Evolutionary conservation across 1,284 basidiomycete species (phyloP).

Genomic region (Ceratobasidium sp.): DNA sequence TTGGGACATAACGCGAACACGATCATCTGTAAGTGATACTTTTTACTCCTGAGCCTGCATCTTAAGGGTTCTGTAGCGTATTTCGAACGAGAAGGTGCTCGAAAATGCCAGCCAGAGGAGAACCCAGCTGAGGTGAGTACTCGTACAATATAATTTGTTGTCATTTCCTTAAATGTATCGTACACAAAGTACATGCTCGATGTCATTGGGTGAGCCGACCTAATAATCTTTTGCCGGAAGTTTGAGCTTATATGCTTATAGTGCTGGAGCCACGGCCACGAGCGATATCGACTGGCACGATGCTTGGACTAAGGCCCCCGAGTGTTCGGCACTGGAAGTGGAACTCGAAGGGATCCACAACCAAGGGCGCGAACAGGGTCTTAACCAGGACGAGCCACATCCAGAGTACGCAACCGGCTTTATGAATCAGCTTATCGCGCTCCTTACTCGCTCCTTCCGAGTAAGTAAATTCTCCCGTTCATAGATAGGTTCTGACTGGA

Average conservation of each 20-base stretch:
- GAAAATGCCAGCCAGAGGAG: conserved; percentile 65
- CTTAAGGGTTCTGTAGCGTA: conserved; percentile 59
- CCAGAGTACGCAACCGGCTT: conserved; percentile 70
- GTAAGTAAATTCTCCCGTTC: conserved; percentile 17
- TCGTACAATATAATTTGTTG: too few relatives aligned
- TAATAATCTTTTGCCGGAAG: conserved; percentile 51
- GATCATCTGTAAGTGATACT: conserved; percentile 62
- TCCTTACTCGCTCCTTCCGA: conserved; percentile 69
- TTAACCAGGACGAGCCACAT: conserved; percentile 52
- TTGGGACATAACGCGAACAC: conserved; percentile 71
- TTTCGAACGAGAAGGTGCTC: conserved; percentile 75
- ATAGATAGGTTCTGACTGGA: too few relatives aligned
- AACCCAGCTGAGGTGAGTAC: too few relatives aligned
- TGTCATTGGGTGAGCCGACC: conserved; percentile 54
- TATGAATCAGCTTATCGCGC: conserved; percentile 66
- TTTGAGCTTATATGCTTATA: conserved; percentile 54
- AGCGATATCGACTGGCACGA: conserved; percentile 42
- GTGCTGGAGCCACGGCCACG: conserved; percentile 39
- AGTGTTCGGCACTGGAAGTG: conserved; percentile 36
- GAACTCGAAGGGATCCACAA: conserved; percentile 31
- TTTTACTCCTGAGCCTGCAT: not conserved
- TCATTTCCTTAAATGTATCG: too few relatives aligned
- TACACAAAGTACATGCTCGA: conserved; percentile 55
- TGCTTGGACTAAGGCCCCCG: conserved; percentile 34
- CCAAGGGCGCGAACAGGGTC: not conserved